A percentile compares a stretch with the other conserved stretches of the same genome.
Evolutionary conservation across 1,284 basidiomycete species (phyloP).

Genomic region (Ustilago crameri): DNA sequence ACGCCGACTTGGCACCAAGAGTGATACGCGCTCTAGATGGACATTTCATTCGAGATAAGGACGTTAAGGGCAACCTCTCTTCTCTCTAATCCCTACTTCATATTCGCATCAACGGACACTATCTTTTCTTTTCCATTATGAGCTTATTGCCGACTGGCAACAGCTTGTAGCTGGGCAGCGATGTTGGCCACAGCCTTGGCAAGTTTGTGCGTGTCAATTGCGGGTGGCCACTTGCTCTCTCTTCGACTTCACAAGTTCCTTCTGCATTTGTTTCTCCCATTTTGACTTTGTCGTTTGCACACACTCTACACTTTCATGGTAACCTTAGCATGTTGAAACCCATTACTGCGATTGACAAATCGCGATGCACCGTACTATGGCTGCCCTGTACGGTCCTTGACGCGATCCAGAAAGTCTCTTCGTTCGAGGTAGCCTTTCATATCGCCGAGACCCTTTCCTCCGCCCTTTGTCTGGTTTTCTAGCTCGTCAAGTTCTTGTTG

Average conservation of each 20-base stretch:
- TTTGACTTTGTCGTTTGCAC: too few relatives aligned
- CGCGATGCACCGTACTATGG: slow-evolving; percentile 8
- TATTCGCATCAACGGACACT: neutral
- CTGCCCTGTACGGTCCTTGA: slow-evolving; percentile 47
- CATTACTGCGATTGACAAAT: too few relatives aligned
- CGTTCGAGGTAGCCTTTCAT: slow-evolving; percentile 66
- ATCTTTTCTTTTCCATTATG: too few relatives aligned
- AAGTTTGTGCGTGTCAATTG: too few relatives aligned
- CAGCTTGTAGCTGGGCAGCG: too few relatives aligned
- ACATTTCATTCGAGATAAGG: neutral
- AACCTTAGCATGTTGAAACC: neutral
- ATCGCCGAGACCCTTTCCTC: slow-evolving; percentile 57
- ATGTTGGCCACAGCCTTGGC: too few relatives aligned
- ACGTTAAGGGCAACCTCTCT: slow-evolving; percentile 6
- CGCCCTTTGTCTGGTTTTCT: slow-evolving; percentile 64
- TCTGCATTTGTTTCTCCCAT: too few relatives aligned
- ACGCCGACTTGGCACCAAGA: slow-evolving; percentile 52
- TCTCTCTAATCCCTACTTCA: neutral
- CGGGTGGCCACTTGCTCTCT: too few relatives aligned
- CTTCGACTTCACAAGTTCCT: too few relatives aligned
- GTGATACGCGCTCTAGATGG: neutral
- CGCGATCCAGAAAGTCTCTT: slow-evolving; percentile 63
- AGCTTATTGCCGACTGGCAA: too few relatives aligned
- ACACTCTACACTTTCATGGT: too few relatives aligned
- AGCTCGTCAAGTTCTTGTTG: slow-evolving; percentile 62